Percentiles rank a stretch among this genome's conserved stretches.
These are phyloP conservation scores for Chrysanthemum makinoi DNA, from an alignment of 129 eudicot genomes.

Conservation along the genomic window DNA sequence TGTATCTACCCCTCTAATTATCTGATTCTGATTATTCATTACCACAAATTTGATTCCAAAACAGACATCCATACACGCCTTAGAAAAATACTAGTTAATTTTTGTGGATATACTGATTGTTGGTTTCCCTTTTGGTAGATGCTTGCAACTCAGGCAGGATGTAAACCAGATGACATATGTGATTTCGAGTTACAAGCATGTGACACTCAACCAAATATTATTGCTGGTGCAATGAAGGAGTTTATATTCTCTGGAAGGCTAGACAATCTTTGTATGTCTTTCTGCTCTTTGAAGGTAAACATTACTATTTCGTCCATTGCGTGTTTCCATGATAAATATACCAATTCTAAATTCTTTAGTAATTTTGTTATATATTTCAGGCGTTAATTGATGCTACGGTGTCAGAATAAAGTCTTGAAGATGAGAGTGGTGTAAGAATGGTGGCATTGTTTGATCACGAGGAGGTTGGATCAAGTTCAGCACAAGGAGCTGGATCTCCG, in stretches of 20 bases:
- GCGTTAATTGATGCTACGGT: conserved; percentile 78
- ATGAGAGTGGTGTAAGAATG: conserved; percentile 90
- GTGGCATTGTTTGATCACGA: conserved; percentile 96
- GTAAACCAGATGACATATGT: conserved; percentile 82
- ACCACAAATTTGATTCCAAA: background rate
- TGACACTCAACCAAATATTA: conserved; percentile 89
- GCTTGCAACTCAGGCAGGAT: conserved; percentile 65
- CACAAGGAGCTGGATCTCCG: conserved; percentile 99
- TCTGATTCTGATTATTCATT: background rate
- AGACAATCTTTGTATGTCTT: conserved; percentile 95
- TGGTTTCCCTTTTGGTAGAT: conserved; percentile 40
- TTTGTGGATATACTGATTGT: conserved; percentile 19
- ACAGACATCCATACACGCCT: background rate
- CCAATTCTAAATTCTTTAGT: no score
- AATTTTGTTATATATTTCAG: no score
- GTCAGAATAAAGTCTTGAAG: conserved; percentile 66
- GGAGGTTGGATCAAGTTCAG: conserved; percentile 95
- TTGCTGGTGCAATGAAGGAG: conserved; percentile 93
- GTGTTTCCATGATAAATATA: no score
- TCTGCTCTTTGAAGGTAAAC: conserved; percentile 88
- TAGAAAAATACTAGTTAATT: conserved; percentile 6
- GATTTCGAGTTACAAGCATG: conserved; percentile 98
- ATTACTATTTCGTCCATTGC: background rate
- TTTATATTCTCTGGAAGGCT: conserved; percentile 95
- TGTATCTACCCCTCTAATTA: no score